Base-by-base conservation (phyloP, 1,139 yeast genomes). In the Candida tunisiensis region DNA sequence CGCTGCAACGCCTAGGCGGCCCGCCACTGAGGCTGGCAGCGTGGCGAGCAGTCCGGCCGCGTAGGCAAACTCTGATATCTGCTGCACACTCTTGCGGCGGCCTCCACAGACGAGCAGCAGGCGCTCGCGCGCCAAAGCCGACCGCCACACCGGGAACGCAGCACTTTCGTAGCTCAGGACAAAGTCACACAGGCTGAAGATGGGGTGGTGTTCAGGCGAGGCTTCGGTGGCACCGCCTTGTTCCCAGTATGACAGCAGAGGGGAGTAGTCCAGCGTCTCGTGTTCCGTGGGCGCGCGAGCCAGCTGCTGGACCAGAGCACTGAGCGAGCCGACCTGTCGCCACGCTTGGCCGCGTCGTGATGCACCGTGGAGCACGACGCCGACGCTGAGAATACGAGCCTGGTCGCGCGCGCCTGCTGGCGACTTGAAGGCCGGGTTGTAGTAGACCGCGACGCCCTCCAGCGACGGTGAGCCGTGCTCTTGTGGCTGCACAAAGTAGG, bases 131-230 rank as follows among this genome's bases (percentile, higher is more conserved):
- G 77, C 45, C 19, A 83, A 48, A 5, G 74, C 65, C 20, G 72
- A 61, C 45, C 75, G 78, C 73, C 79, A 80, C 5, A 78, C 47
- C 15, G 66, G 66, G 42, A 77, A 79, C 2, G 77, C 56, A 26
- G 77, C 51, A 0, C 94, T 92, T 0, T 94, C 94, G 31, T 77
- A 54, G 6, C 51, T 45, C 22, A 62, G 57, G 26, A 75, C 45
- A 22, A 72, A 49, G 7, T 54, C 47, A 3, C 65, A 59, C 11
- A 73, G 47, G 8, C 62, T 53, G 23, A 59, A 53, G 14, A 73
- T 52, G 34, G 71, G 65, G 41, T 74, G 82, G 34, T 58, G 40
- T 25, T 23, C 24, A 7, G 47, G 36, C 16, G 16, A 8, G 32
- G 19, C 9, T 16, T 21, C 4, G 31, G 24, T 4, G 31, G 21